Conservation (phyloP, 768 basidiomycete genomes). For the Paxillus involutus region DNA sequence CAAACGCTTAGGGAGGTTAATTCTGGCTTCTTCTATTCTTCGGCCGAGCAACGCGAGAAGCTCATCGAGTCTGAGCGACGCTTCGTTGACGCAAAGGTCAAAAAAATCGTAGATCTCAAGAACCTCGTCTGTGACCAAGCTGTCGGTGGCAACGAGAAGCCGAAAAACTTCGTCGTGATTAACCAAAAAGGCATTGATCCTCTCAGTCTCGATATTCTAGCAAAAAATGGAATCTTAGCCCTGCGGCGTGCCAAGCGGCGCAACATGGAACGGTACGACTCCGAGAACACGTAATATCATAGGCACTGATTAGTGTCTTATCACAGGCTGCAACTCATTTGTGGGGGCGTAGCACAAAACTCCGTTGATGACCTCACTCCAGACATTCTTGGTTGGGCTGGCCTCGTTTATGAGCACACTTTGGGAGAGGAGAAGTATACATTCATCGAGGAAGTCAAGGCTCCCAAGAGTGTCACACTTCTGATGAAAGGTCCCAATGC, state of each 20-base stretch:
- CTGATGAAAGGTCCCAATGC: conserved; percentile 97
- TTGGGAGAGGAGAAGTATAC: conserved; percentile 99
- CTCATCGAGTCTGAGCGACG: conserved; percentile 95
- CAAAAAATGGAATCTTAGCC: conserved; percentile 95
- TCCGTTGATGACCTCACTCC: conserved; percentile 96
- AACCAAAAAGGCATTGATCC: conserved; percentile 99
- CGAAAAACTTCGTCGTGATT: conserved; percentile 88
- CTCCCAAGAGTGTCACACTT: conserved; percentile 92
- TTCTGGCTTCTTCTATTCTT: conserved; percentile 99
- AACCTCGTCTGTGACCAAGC: conserved; percentile 94
- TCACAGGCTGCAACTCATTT: conserved; percentile 83
- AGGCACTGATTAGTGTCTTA: conserved; percentile 21
- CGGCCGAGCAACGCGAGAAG: conserved; percentile 97
- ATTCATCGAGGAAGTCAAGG: conserved; percentile 94
- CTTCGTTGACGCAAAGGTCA: conserved; percentile 91
- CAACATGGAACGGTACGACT: conserved; percentile 91
- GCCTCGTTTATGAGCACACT: conserved; percentile 98
- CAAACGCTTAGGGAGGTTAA: conserved; percentile 82
- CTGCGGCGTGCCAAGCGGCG: conserved; percentile 94
- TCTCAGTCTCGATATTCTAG: conserved; percentile 90
- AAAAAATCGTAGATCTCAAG: conserved; percentile 96
- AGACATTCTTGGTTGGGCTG: conserved; percentile 93
- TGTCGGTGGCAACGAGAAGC: conserved; percentile 77
- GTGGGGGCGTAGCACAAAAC: conserved; percentile 95
- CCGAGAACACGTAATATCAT: conserved; percentile 28